Conservation (phyloP, 768 basidiomycete species). For the Mycena polygramma region DNA sequence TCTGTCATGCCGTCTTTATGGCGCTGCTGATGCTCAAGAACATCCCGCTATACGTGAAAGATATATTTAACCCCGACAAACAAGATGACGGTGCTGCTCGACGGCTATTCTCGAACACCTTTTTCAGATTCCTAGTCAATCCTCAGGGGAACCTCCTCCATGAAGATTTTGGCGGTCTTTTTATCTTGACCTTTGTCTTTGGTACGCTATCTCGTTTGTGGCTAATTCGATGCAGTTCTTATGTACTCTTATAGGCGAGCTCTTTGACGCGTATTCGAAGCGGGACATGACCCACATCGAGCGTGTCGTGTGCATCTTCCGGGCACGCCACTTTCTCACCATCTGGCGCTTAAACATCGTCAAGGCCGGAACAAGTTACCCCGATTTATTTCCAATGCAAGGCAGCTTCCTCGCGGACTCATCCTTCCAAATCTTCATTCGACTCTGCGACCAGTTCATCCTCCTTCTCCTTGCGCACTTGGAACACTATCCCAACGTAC, state of each 20-base stretch:
- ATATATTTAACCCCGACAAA: slow-evolving; percentile 32
- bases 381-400: slow-evolving; percentile 27
- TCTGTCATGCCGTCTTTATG: slow-evolving; percentile 5
- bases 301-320: slow-evolving; percentile 18
- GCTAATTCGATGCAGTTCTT: neutral
- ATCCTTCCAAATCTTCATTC: slow-evolving; percentile 24
- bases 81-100: slow-evolving; percentile 31
- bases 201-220: too few relatives aligned
- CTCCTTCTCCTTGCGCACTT: slow-evolving; percentile 25
- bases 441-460: slow-evolving; percentile 25
- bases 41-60: slow-evolving; percentile 1
- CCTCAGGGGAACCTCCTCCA: neutral
- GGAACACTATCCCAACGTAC: slow-evolving; percentile 28
- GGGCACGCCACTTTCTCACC: slow-evolving; percentile 25
- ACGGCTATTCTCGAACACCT: neutral
- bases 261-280: slow-evolving; percentile 28
- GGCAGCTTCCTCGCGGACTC: slow-evolving; percentile 26
- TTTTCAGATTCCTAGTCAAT: slow-evolving; percentile 14
- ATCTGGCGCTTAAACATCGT: slow-evolving; percentile 29
- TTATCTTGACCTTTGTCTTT: slow-evolving; percentile 21
- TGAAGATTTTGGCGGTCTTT: slow-evolving; percentile 6
- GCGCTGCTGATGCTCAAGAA: neutral
- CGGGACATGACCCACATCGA: slow-evolving; percentile 29
- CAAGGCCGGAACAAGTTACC: slow-evolving; percentile 2
- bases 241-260: slow-evolving; percentile 11